Evolutionary conservation across 176 grass and related monocot genomes (phyloP), one percentile per base, ranked within the genome.

Genomic region (Oryza meridionalis): DNA sequence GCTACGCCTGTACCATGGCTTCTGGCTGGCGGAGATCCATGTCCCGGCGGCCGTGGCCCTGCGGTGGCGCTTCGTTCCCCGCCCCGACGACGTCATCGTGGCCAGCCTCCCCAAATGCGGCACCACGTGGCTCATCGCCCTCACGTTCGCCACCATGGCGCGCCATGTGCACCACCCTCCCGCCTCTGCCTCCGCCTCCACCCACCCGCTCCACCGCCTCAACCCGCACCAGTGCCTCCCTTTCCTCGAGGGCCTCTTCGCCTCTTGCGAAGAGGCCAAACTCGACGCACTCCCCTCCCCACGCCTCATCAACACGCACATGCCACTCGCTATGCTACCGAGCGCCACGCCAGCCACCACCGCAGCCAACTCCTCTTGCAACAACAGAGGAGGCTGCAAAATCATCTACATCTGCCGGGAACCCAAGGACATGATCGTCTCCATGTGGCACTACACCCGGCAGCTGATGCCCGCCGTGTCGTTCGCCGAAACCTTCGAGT

Each of bases 81-180:
- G 33, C 21, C 51, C 67, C 13, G 65, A 31, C 10, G 86, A 88
- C 17, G 29, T 88, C 32, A 17, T 81, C 32, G 32, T 43, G 29
- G 47, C 32, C 11, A 67, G 86, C 37, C 68, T 71, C 3, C 89
- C 75, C 51, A 91, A 91, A 82, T 87, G 72, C 68, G 85, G 89
- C 59, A 84, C 84, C 24, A 87, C 84, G 37, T 84, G 86, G 80
- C 80, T 58, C 19, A 75, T 76, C 29, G 80, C 89, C 5, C 70
- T 81, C 22, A 24, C 70, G 2, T 86, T 86, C 70, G 84, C 84
- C 77, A 49, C 63, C 15, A 63, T 35, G 84, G 58, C 25, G 4
- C 76, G 38, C 19, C 31, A 12, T 59, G 25, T n/a, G 15, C 64
- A 29, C 59, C 43, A 12, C 59, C 53, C 76, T 8, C 15, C 65